These are phyloP conservation scores for Schoenoplectus triqueter DNA, from an alignment of 202 grass and related monocot species.

Conservation along the genomic window DNA sequence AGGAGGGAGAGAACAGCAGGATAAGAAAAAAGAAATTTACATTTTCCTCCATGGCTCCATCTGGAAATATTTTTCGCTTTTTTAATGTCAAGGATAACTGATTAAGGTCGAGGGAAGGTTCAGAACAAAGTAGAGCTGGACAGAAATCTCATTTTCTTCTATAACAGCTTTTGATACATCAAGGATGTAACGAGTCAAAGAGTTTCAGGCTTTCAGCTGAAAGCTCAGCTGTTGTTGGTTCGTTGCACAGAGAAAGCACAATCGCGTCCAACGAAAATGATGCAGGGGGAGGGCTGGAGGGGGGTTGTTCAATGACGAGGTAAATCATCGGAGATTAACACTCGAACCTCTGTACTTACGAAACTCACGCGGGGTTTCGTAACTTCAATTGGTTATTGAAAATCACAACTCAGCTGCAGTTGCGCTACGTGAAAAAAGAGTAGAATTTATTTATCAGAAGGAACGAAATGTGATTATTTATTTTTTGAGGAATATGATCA, in stretches of 20 bases:
- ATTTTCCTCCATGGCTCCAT: not conserved
- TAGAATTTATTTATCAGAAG: conserved; percentile 18
- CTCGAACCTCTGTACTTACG: not conserved
- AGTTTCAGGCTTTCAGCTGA: not conserved
- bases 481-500: not conserved
- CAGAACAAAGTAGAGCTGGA: not conserved
- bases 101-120: not conserved
- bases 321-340: conserved; percentile 5
- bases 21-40: conserved; percentile 27
- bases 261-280: not conserved
- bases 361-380: not conserved
- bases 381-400: not conserved
- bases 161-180: not conserved
- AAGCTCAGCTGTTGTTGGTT: not conserved
- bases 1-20: not conserved
- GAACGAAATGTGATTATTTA: not conserved
- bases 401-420: not conserved
- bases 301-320: not conserved
- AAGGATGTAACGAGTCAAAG: conserved; percentile 14
- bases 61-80: too few species aligned
- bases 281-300: not conserved
- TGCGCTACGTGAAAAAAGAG: conserved; percentile 10
- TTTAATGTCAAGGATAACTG: too few species aligned
- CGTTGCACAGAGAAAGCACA: not conserved
- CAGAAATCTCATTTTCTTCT: not conserved